Percentiles rank a stretch among this genome's conserved stretches.
Conservation (phyloP, 202 grass and related monocot species). For the Eragrostis tef region DNA sequence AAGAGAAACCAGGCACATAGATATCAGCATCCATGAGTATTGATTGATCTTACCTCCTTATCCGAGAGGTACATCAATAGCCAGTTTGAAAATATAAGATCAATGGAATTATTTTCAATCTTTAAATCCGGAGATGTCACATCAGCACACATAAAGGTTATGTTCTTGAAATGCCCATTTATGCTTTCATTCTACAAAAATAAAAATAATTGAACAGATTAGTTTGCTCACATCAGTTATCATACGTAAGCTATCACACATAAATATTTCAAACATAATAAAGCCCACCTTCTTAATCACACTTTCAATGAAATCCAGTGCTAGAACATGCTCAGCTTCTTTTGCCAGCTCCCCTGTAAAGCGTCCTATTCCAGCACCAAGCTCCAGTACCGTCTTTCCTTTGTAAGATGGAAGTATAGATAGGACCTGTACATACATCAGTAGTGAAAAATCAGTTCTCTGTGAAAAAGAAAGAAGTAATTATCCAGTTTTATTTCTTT, state of each 20-base stretch:
- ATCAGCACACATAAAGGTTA: slow-evolving; percentile 89
- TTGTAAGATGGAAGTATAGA: slow-evolving; percentile 80
- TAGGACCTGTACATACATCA: slow-evolving; percentile 64
- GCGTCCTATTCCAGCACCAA: slow-evolving; percentile 92
- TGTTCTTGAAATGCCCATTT: slow-evolving; percentile 85
- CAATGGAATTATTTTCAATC: slow-evolving; percentile 79
- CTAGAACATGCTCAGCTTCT: slow-evolving; percentile 84
- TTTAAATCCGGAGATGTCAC: slow-evolving; percentile 72
- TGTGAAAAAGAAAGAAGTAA: background rate
- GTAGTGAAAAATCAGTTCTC: background rate
- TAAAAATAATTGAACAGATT: background rate
- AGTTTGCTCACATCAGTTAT: background rate
- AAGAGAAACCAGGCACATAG: background rate
- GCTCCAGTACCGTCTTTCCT: slow-evolving; percentile 81
- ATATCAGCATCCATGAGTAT: background rate
- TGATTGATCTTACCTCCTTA: slow-evolving; percentile 71
- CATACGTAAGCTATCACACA: slow-evolving; percentile 14
- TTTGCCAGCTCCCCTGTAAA: slow-evolving; percentile 93
- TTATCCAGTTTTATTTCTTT: too few species aligned
- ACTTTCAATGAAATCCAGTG: slow-evolving; percentile 96
- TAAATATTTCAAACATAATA: background rate
- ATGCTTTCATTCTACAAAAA: slow-evolving; percentile 80
- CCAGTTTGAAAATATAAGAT: slow-evolving; percentile 99
- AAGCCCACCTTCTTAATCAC: slow-evolving; percentile 91
- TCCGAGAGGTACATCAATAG: slow-evolving; percentile 96